These are phyloP conservation scores for Hirsutella thompsonii DNA, from an alignment of 2,329 filamentous ascomycete genomes.

Conservation along the genomic window DNA sequence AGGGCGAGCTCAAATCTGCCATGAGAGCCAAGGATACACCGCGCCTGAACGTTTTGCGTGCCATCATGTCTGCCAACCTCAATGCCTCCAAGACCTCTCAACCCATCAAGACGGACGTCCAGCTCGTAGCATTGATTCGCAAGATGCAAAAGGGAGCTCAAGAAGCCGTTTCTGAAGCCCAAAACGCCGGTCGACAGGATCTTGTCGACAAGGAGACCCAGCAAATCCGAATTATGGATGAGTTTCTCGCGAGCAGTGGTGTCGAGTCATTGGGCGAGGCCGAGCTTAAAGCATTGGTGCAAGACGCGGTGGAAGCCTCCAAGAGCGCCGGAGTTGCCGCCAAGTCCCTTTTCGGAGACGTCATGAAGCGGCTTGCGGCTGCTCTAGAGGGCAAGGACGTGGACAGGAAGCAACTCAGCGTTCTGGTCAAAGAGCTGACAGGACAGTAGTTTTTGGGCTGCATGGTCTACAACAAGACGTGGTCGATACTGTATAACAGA, in stretches of 20 bases:
- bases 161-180: conserved; percentile 52
- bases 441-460: conserved; percentile 4
- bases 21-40: conserved; percentile 53
- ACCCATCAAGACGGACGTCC: conserved; percentile 58
- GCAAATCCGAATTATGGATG: conserved; percentile 52
- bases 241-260: conserved; percentile 47
- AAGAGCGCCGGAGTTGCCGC: conserved; percentile 28
- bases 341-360: conserved; percentile 41
- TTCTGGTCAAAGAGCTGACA: conserved; percentile 42
- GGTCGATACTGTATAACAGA: no score
- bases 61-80: conserved; percentile 54
- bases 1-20: conserved; percentile 49
- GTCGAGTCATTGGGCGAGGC: conserved; percentile 45
- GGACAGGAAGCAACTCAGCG: conserved; percentile 47
- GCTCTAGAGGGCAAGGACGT: conserved; percentile 50
- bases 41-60: conserved; percentile 55
- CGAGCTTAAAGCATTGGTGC: conserved; percentile 43
- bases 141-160: conserved; percentile 45
- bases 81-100: conserved; percentile 62
- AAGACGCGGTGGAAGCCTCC: conserved; percentile 35
- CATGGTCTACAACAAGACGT: no score
- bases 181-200: conserved; percentile 50
- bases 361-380: conserved; percentile 48
- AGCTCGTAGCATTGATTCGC: conserved; percentile 54
- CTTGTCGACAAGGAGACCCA: conserved; percentile 56